Evolutionary conservation across 495 filamentous ascomycete species (phyloP).

Genomic region (Cercophora scortea): DNA sequence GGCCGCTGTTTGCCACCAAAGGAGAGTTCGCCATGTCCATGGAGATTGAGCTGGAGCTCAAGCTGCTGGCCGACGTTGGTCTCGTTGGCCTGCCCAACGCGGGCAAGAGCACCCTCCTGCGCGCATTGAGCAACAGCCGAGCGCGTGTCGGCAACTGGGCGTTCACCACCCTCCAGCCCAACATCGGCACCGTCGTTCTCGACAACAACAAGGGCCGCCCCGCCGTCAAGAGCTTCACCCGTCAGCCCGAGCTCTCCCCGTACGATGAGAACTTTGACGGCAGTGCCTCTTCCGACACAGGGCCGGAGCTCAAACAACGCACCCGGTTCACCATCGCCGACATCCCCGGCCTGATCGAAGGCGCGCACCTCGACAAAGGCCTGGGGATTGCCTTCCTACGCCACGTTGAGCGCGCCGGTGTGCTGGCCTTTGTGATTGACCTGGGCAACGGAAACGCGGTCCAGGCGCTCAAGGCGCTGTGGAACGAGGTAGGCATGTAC

Average conservation of each 20-base stretch:
- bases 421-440: constrained; percentile 90
- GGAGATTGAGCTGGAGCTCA: constrained; percentile 82
- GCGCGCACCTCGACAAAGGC: constrained; percentile 86
- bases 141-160: constrained; percentile 92
- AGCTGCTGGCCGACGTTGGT: constrained; percentile 89
- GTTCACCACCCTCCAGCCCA: constrained; percentile 90
- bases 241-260: constrained; percentile 20
- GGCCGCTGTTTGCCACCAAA: constrained; percentile 81
- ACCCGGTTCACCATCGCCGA: constrained; percentile 89
- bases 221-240: constrained; percentile 20
- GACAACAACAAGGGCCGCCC: constrained; percentile 70
- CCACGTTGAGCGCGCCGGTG: constrained; percentile 86
- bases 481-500: constrained; percentile 48
- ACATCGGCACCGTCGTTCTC: constrained; percentile 89
- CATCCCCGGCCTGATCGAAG: constrained; percentile 86
- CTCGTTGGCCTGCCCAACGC: constrained; percentile 94
- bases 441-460: constrained; percentile 74
- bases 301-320: constrained; percentile 39
- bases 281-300: constrained; percentile 15
- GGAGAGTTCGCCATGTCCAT: constrained; percentile 73
- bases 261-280: constrained; percentile 17
- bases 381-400: constrained; percentile 87
- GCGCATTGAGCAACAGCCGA: constrained; percentile 75
- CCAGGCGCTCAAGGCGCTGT: constrained; percentile 25
- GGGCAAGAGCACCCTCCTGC: constrained; percentile 87